Evolutionary conservation across 768 basidiomycete genomes (phyloP), one percentile per base, ranked within the genome.

Genomic region (Leccinum boreale): DNA sequence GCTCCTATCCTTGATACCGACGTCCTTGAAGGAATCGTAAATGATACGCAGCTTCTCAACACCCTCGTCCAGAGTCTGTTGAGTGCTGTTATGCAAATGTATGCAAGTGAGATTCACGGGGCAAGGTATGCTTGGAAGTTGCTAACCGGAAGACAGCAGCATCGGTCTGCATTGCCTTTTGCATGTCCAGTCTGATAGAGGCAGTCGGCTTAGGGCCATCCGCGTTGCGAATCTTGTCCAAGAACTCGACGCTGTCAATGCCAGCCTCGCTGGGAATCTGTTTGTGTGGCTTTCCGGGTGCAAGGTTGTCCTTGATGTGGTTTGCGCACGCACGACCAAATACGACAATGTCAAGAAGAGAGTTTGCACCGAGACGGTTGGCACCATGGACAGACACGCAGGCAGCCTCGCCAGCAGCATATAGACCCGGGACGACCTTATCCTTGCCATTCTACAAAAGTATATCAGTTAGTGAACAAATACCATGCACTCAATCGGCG

Each of bases 271-370:
- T 89, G 44, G 89, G 83, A 61, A 98, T 89, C 58, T 80, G 78
- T 75, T 92, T 93, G 78, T 98, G 97, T 10, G 94, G 85, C 70
- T 88, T 91, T 57, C 94, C 93, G 44, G 94, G 93, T 17, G 87
- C 86, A 58, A 92, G 81, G 44, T 82, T 98, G 55, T 96, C 93
- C 64, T 85, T 87, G 72, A 98, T 98, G 77, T 98, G 97, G 75
- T 97, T 91, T 26, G 97, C 96, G 67, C 92, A 94, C n/a, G 97
- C 96, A 74, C 97, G 94, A 66, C 97, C 97, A 67, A 98, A 99
- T 64, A 98, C 97, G 73, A 98, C 97, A 65, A 98, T 97, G 73
- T 98, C 97, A 64, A 99, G 80, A 26, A 99, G 86, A 21, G 97
- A 99, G 82, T 99, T 99, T 70, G 97, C 97, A 67, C 97, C 97